Evolutionary conservation across 148 eudicot genomes (phyloP), one percentile per base, ranked within the genome.

Genomic region (Rhododendron molle): DNA sequence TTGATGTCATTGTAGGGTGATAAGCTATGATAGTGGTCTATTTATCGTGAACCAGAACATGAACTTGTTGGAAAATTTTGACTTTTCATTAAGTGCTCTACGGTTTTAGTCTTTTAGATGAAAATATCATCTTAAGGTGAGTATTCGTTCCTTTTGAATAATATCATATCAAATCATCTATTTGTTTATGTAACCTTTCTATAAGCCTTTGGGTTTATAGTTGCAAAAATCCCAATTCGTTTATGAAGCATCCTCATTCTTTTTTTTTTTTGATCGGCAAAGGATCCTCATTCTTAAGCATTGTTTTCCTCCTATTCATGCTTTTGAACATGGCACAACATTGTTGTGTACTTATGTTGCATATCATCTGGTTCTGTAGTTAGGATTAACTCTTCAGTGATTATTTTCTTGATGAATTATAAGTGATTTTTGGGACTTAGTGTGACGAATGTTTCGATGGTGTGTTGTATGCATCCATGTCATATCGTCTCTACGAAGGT

Each of bases 1-100:
- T 52, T 78, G 74, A 47, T 56, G 30, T 88, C 44, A 54, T 83
- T 91, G 91, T 93, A 97, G 98, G 94, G 92, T 84, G 98, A 95
- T 85, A 97, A 95, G 90, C 91, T 95, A 15, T 93, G 98, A 20
- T 94, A 98, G 94, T 97, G 99, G 94, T 93, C 93, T 36, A 90
- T 97, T 83, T 95, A 91, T 89, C 95, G 84, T 83, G 99, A 97
- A 84, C 99, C 99, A 72, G 98, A 93, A 90, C 99, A 97, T 83
- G 95, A 97, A 86, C 94, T 95, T 89, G 94, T 94, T 85, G 99
- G 99, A 78, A 95, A 91, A 93, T 14, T 95, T 54, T 98, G 95
- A 83, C 89, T 97, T 21, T 90, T 86, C 58, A 92, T 95, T 50
- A 94, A 91, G 62, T 97, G 94, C 85, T 92, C 98, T 72, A 97